Percentiles rank a stretch among this genome's conserved stretches.
These are phyloP conservation scores for Dunaliella sp. DNA, from an alignment of 139 green algal genomes.

Conservation along the genomic window DNA sequence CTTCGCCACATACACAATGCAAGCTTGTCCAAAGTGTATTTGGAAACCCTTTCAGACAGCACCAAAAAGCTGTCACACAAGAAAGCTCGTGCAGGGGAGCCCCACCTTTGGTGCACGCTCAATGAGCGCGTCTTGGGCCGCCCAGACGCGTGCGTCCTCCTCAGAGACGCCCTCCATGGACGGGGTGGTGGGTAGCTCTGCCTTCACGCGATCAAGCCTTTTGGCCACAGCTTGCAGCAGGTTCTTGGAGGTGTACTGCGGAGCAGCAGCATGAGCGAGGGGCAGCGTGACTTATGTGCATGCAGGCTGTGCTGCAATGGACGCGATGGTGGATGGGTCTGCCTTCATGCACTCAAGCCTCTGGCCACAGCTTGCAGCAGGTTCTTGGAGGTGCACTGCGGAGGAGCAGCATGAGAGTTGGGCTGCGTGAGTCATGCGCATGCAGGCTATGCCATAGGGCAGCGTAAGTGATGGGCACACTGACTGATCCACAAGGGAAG, in stretches of 20 bases:
- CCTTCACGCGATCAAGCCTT: constrained; percentile 27
- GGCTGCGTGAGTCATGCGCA: no score
- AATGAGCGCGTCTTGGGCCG: constrained; percentile 39
- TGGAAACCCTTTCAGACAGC: no score
- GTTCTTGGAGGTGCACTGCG: neutral
- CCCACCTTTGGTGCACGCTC: constrained; percentile 55
- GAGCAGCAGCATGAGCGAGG: neutral
- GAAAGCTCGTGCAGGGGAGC: no score
- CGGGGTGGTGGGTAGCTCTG: neutral
- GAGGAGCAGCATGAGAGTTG: neutral
- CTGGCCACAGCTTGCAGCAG: neutral
- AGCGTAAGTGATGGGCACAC: no score
- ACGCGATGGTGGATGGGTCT: neutral
- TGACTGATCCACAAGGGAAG: no score
- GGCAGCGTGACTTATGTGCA: no score
- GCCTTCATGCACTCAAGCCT: neutral
- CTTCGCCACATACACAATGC: no score
- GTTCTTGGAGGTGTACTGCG: constrained; percentile 35
- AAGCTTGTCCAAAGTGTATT: no score
- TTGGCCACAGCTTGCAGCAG: constrained; percentile 37
- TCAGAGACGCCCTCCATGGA: constrained; percentile 8
- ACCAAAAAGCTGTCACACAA: no score
- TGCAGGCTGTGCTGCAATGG: no score
- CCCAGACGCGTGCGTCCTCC: constrained; percentile 29
- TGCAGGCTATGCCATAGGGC: no score